Conservation (phyloP, 164 flowering plant species). For the Echeveria elegans region DNA sequence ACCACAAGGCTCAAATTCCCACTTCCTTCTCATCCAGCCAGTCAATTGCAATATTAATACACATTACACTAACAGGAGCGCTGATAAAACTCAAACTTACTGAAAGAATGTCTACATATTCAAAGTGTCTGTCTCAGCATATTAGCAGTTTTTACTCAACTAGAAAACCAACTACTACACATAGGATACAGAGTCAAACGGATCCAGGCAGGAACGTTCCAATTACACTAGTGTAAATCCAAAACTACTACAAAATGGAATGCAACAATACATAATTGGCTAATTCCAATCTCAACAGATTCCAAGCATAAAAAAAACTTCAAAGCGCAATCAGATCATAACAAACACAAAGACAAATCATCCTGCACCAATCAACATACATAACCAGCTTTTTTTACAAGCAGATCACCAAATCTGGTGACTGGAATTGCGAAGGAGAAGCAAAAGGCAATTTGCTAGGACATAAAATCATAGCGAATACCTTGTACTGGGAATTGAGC, state of each 20-base stretch:
- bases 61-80: not conserved
- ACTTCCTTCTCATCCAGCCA: too few relatives aligned
- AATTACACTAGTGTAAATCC: too few relatives aligned
- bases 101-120: not conserved
- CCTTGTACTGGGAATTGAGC: conserved; percentile 99
- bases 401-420: not conserved
- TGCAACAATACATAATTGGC: not conserved
- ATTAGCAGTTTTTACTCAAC: too few relatives aligned
- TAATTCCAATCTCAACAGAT: conserved; percentile 1
- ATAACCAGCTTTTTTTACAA: too few relatives aligned
- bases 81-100: not conserved
- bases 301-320: too few relatives aligned
- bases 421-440: not conserved
- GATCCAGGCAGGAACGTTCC: too few relatives aligned
- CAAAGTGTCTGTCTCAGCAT: not conserved
- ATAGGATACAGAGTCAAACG: too few relatives aligned
- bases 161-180: too few relatives aligned
- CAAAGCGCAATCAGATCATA: not conserved
- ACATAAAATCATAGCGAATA: conserved; percentile 5
- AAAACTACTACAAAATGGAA: too few relatives aligned
- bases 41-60: too few relatives aligned
- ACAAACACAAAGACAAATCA: not conserved
- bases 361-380: not conserved
- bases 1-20: too few relatives aligned
- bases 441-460: not conserved